Conservation (phyloP, 2,329 filamentous ascomycete species). For the Plectosphaerella cucumerina region DNA sequence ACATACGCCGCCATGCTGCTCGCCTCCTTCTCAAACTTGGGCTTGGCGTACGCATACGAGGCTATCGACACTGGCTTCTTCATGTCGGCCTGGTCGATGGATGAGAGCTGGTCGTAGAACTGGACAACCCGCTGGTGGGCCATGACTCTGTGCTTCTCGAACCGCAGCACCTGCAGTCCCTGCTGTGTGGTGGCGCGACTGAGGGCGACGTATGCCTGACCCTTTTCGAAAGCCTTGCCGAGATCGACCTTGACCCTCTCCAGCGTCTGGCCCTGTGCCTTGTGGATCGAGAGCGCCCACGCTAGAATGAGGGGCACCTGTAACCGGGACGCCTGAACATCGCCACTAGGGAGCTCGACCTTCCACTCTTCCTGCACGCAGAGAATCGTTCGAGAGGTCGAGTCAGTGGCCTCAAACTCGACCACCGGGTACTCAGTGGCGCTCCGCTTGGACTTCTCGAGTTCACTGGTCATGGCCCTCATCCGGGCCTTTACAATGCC, state of each 20-base stretch:
- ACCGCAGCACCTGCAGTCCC: slow-evolving; percentile 82
- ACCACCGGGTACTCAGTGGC: slow-evolving; percentile 71
- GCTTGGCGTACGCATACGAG: slow-evolving; percentile 30
- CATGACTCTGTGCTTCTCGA: slow-evolving; percentile 89
- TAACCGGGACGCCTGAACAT: slow-evolving; percentile 81
- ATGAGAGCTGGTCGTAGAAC: slow-evolving; percentile 82
- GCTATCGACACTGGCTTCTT: slow-evolving; percentile 28
- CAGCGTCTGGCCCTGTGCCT: slow-evolving; percentile 92
- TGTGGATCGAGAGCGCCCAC: slow-evolving; percentile 97
- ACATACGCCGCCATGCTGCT: slow-evolving; percentile 3
- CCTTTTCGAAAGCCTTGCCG: slow-evolving; percentile 90
- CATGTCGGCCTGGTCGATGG: slow-evolving; percentile 54
- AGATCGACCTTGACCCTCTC: slow-evolving; percentile 94
- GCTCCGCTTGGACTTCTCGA: slow-evolving; percentile 32
- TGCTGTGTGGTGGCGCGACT: slow-evolving; percentile 86
- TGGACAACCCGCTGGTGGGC: slow-evolving; percentile 81
- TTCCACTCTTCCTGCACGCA: slow-evolving; percentile 92
- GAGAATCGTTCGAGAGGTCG: slow-evolving; percentile 69
- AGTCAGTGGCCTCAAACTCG: slow-evolving; percentile 75
- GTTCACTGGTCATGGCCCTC: slow-evolving; percentile 34
- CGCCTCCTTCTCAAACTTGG: slow-evolving; percentile 21
- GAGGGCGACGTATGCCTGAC: slow-evolving; percentile 94
- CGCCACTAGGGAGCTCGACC: slow-evolving; percentile 91
- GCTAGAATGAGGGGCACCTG: slow-evolving; percentile 88
- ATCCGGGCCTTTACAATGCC: slow-evolving; percentile 44